Conservation (phyloP, 2,329 filamentous ascomycete species). For the Aspergillus amoenus region DNA sequence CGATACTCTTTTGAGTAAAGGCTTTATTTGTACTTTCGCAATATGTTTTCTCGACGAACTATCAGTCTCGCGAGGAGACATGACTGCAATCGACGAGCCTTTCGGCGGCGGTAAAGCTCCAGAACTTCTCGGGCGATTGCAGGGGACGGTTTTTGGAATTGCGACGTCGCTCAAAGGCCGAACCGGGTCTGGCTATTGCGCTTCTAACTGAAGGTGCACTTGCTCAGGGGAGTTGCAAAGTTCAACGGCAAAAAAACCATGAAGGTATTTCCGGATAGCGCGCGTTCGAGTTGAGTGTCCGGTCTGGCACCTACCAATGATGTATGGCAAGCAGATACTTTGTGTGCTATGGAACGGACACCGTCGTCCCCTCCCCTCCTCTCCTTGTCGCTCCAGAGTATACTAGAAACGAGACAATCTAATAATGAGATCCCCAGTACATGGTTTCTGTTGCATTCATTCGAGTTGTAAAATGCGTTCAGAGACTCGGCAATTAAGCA, state of each 20-base stretch:
- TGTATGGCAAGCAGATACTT: neutral
- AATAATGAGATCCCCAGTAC: conserved; percentile 2
- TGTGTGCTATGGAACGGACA: neutral
- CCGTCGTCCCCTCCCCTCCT: conserved; percentile 5
- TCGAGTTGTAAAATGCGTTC: neutral
- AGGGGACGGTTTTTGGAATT: neutral
- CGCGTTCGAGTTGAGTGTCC: neutral
- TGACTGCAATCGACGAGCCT: conserved; percentile 15
- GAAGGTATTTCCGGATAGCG: neutral
- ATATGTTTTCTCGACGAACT: conserved; percentile 17
- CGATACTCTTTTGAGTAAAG: conserved; percentile 55
- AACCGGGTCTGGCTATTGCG: neutral
- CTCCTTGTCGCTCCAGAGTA: neutral
- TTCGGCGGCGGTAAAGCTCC: conserved; percentile 1
- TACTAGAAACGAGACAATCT: conserved; percentile 3
- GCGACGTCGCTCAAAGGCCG: neutral
- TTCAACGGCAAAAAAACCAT: neutral
- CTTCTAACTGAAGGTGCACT: neutral
- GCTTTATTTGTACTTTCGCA: conserved; percentile 51
- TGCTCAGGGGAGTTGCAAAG: neutral
- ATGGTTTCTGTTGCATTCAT: neutral
- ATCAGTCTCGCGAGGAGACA: conserved; percentile 22
- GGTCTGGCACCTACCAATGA: neutral
- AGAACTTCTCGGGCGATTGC: too few relatives aligned
- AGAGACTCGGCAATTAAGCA: neutral